Conservation (phyloP, 805 yeast species). For the Kodamaea sagamina region DNA sequence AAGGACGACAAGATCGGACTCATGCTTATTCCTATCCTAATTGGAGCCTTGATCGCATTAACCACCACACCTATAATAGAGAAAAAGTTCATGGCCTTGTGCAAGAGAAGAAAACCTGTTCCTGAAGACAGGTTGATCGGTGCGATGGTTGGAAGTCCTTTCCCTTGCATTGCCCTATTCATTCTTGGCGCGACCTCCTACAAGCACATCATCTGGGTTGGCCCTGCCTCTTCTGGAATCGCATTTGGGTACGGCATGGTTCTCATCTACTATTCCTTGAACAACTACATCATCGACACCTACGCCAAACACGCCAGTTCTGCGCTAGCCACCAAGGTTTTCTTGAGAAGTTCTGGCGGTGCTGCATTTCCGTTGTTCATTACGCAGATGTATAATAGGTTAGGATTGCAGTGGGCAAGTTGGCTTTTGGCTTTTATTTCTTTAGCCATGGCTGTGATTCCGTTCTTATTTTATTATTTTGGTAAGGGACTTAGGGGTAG, state of each 20-base stretch:
- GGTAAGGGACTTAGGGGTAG: slow-evolving; percentile 64
- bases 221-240: slow-evolving; percentile 61
- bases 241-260: slow-evolving; percentile 66
- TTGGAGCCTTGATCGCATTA: slow-evolving; percentile 79
- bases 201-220: slow-evolving; percentile 65
- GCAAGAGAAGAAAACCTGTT: slow-evolving; percentile 57
- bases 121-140: slow-evolving; percentile 83
- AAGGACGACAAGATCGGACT: slow-evolving; percentile 79
- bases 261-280: slow-evolving; percentile 55
- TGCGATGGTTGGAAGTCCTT: slow-evolving; percentile 80
- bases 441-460: slow-evolving; percentile 72
- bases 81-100: slow-evolving; percentile 52
- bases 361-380: slow-evolving; percentile 83
- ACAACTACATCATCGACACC: slow-evolving; percentile 88
- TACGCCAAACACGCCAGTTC: slow-evolving; percentile 80
- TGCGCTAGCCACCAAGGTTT: slow-evolving; percentile 80
- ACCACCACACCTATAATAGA: slow-evolving; percentile 74
- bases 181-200: slow-evolving; percentile 78
- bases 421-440: slow-evolving; percentile 77
- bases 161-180: slow-evolving; percentile 78
- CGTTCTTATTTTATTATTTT: slow-evolving; percentile 67
- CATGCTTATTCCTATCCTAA: slow-evolving; percentile 86
- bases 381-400: slow-evolving; percentile 70
- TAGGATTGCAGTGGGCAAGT: slow-evolving; percentile 80
- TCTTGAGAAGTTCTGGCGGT: slow-evolving; percentile 80